A percentile compares a stretch with the other conserved stretches of the same genome.
phyloP scores from a whole-genome alignment of 306 rosid species.

The Prunus persica region Prunus_persica_NCBIv2 NC_034015.1:10203001-10203500 shows the following conservation, averaged over 20 bases:
- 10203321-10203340: conserved; percentile 59
- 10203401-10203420: not conserved
- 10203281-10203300: conserved; percentile 48
- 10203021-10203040: conserved; percentile 35
- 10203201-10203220: not conserved
- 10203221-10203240: not conserved
- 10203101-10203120: conserved; percentile 75
- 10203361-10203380: not conserved
- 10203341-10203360: conserved; percentile 15
- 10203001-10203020: not conserved
- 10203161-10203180: not conserved
- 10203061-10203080: conserved; percentile 47
- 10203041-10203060: conserved; percentile 44
- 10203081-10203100: conserved; percentile 78
- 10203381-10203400: not conserved
- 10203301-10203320: conserved; percentile 41
- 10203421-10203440: not conserved
- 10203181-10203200: not conserved
- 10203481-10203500: not conserved
- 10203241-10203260: conserved; percentile 76
- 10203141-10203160: conserved; percentile 62
- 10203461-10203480: not conserved
- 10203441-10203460: not conserved
- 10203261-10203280: conserved; percentile 51
- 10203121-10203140: conserved; percentile 58